These are phyloP conservation scores for Saccharomycopsis schoenii DNA, from an alignment of 805 yeast genomes.

Conservation along the genomic window DNA sequence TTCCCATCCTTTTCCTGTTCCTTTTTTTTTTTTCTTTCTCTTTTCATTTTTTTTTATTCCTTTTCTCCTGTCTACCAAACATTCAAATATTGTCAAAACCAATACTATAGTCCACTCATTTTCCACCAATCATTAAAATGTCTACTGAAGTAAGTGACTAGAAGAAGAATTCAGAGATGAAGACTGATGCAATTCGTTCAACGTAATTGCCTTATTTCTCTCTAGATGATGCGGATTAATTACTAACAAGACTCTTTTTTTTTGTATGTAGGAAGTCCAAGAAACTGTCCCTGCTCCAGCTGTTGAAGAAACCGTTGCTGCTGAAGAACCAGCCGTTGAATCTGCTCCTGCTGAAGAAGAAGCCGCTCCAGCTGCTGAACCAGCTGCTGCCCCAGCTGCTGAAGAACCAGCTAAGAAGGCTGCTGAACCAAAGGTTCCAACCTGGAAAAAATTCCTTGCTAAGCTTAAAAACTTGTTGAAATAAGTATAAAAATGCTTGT, in stretches of 20 bases:
- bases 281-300: not conserved
- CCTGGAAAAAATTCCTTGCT: conserved; percentile 15
- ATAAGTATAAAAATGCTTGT: conserved; percentile 12
- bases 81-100: not conserved
- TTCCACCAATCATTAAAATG: not conserved
- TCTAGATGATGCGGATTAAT: not conserved
- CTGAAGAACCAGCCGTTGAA: conserved; percentile 3
- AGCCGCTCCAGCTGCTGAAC: not conserved
- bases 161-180: not conserved
- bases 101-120: too few species aligned
- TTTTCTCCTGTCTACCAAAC: not conserved
- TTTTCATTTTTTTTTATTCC: not conserved
- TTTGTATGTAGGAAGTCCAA: conserved; percentile 1
- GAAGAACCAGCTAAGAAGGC: conserved; percentile 9
- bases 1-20: not conserved
- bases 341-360: conserved; percentile 8
- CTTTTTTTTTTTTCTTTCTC: not conserved
- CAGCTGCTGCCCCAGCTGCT: conserved; percentile 6
- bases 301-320: conserved; percentile 6
- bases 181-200: too few species aligned
- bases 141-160: not conserved
- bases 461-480: conserved; percentile 17
- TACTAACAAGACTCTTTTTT: not conserved
- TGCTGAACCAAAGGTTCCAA: conserved; percentile 12
- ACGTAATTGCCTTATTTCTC: too few species aligned